Percentiles rank a stretch among this genome's conserved stretches.
Evolutionary conservation across 257 asterid species (phyloP).

Genomic region (Echium plantagineum): DNA sequence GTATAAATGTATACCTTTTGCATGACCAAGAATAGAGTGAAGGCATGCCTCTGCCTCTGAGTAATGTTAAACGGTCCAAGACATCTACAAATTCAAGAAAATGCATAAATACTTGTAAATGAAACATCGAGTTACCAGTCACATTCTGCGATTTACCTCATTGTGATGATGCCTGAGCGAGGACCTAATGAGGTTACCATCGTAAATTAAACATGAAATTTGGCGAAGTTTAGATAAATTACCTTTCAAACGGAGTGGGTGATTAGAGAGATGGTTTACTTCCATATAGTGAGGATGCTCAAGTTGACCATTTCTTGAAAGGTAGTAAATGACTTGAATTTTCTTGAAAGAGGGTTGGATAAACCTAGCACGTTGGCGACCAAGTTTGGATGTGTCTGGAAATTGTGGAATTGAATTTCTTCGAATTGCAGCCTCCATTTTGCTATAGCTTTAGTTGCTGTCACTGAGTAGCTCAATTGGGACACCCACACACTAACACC

Average conservation of each 20-base stretch:
- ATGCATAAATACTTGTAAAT: no score
- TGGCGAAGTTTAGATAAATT: no score
- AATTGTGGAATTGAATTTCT: constrained; percentile 10
- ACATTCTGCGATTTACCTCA: no score
- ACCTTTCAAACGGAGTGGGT: constrained; percentile 77
- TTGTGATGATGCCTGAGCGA: no score
- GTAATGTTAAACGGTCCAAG: constrained; percentile 48
- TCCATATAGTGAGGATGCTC: constrained; percentile 90
- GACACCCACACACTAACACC: not conserved
- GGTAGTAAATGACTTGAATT: constrained; percentile 66
- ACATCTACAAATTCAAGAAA: constrained; percentile 30
- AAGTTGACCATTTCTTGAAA: constrained; percentile 80
- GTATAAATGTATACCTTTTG: constrained; percentile 58
- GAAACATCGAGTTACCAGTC: no score
- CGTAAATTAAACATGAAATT: not conserved
- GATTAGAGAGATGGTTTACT: constrained; percentile 53
- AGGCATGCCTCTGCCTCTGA: constrained; percentile 83
- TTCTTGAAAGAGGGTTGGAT: constrained; percentile 43
- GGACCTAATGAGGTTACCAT: no score
- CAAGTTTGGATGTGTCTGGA: constrained; percentile 27
- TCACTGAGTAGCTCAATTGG: not conserved
- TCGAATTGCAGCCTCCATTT: constrained; percentile 22
- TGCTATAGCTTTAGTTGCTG: not conserved
- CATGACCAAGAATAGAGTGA: constrained; percentile 93
- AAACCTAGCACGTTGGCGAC: constrained; percentile 11